Base-by-base conservation (phyloP, 768 basidiomycete species). In the Auriscalpium microsporum region DNA sequence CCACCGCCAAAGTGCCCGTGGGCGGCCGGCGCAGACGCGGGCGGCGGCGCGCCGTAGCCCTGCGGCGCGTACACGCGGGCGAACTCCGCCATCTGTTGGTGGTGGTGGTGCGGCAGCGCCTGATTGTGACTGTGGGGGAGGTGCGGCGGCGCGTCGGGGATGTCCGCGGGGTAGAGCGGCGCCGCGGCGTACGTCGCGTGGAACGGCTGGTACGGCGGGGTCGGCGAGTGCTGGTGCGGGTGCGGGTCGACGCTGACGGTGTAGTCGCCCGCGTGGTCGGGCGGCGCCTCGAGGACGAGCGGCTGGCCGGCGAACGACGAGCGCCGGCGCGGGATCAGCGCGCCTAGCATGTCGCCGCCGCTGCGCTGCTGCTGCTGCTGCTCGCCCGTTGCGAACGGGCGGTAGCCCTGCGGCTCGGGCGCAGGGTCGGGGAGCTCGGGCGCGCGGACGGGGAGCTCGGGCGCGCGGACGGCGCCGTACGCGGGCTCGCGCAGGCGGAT, bases 401-500 rank as follows among this genome's bases (percentile, higher is more conserved):
- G 59, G 49, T 54, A 58, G 46, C 57, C 13, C 28, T 60, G 59
- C 7, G 37, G 21, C 10, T 55, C 50, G 28, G 40, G 38, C 38
- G 48, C 14, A 16, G 53, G 56, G 16, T 45, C 17, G 52, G 56
- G 28, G 17, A 40, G 48, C 21, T 23, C 55, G 40, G 40, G 38
- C 38, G 48, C 14, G 17, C 50, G 56, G 16, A 38, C 17, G 52
- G 56, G 28, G 17, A 40, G 48, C 21, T 23, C 55, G 40, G 58
- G 48, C 33, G 55, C n/a, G 21, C 38, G 53, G 4, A 59, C 55
- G 34, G 58, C 10, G 42, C 45, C 44, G 52, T 61, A 61, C 4
- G 55, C 34, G 23, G 52, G 52, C 11, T 53, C 40, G 36, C 53
- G 58, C 52, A 61, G 34, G n/a, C 54, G 58, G 23, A 61, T 52